phyloP scores from a whole-genome alignment of 2,329 filamentous ascomycete species.

The Colletotrichum destructivum region DNA sequence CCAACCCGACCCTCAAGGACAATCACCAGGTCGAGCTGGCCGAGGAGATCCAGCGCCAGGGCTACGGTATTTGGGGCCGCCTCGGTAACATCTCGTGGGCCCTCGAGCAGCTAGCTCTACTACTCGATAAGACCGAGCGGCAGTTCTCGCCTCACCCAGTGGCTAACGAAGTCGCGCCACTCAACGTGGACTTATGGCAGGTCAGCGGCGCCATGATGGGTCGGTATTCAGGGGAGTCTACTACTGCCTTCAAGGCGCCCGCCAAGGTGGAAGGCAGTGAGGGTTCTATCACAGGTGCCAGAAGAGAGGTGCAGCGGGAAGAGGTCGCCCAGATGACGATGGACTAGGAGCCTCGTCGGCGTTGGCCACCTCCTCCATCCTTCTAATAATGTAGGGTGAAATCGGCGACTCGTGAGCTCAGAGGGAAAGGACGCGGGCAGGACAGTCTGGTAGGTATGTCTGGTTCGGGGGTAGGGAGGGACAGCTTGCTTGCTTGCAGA shows the following conservation, averaged over 20 bases:
- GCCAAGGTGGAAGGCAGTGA: background rate
- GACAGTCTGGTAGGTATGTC: background rate
- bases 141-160: conserved; percentile 37
- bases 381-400: conserved; percentile 3
- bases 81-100: conserved; percentile 41
- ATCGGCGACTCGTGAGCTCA: conserved; percentile 4
- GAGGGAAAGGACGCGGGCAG: background rate
- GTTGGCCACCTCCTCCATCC: background rate
- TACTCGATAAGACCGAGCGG: conserved; percentile 36
- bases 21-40: conserved; percentile 95
- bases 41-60: conserved; percentile 78
- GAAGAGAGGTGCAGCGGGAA: conserved; percentile 51
- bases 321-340: conserved; percentile 56
- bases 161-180: background rate
- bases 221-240: conserved; percentile 18
- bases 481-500: conserved; percentile 15
- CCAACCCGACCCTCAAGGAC: conserved; percentile 85
- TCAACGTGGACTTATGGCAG: conserved; percentile 37
- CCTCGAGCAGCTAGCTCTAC: conserved; percentile 40
- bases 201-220: conserved; percentile 39
- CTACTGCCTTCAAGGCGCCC: background rate
- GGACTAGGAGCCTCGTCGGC: conserved; percentile 51
- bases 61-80: conserved; percentile 75
- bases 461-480: background rate
- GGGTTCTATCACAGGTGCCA: background rate